Evolutionary conservation across 257 asterid genomes (phyloP), one percentile per base, ranked within the genome.

Genomic region (Cruciata laevipes): DNA sequence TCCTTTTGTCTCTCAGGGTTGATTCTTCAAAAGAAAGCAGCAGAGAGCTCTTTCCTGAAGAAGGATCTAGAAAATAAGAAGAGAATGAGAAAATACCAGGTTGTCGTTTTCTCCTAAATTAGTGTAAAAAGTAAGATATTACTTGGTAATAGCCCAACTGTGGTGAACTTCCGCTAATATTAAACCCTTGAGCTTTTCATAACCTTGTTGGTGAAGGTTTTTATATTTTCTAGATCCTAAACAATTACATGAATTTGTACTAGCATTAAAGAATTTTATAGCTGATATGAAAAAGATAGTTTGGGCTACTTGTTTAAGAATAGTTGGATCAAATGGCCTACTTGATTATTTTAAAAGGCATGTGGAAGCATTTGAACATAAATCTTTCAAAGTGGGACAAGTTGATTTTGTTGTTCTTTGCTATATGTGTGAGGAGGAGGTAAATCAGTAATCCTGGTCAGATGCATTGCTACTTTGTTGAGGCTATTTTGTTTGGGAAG

Each of bases 61-160:
- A 84, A 72, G 79, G 90, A 76, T 62, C 95, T 80, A 47, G 89
- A 83, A 73, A 80, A 75, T 59, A 83, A 83, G 81, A 88, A 81
- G 80, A 87, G 79, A 80, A 76, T 71, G 76, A 82, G 76, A 64
- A 88, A 75, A 83, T 93, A 83, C 84, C 82, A 90, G 97, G 99
- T 90, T 30, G 51, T 9, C 62, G 57, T 4, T 56, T 71, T 65
- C 47, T 21, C 44, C 77, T 57, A 63, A 33, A 65, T 49, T 14
- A 62, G 35, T 40, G 21, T 52, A 27, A 58, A 33, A 64, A 7
- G 40, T 33, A 62, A 8, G 52, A 33, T 33, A 8, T 62, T n/a
- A 42, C 66, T 68, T 56, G 11, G 51, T 68, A 17, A 56, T 24
- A 56, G 38, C 25, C 64, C 32, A 18, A 55, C 20, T 13, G 32